Evolutionary conservation across 768 basidiomycete genomes (phyloP), one percentile per base, ranked within the genome.

Genomic region (Mycena olivaceomarginata): DNA sequence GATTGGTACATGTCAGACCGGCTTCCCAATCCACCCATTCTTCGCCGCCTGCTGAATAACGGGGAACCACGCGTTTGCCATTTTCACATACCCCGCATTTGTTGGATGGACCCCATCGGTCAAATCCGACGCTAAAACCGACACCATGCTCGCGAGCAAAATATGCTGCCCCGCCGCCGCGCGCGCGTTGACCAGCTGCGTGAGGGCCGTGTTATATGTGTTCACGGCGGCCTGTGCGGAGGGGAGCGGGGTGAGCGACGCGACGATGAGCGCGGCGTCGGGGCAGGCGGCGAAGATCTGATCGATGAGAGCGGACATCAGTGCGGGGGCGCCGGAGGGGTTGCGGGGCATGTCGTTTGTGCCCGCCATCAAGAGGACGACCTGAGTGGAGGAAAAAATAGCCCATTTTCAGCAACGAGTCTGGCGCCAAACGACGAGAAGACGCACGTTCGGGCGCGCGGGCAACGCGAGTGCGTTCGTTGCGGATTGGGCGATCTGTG

Each of bases 311-410:
- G 63, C 66, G 9, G 77, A 64, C 25, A 75, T 64, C 25, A 16
- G 63, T 5, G 56, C 43, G 16, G 76, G 60, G 8, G 64, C 74
- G 37, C 18, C 39, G 15, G 39, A 51, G 25, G 66, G 60, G 62
- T 72, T 25, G n/a, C 66, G 53, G 43, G 67, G 40, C 1, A 80
- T 51, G 20, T 80, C 77, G 66, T 77, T 78, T 4, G 79, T 80
- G 4, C 79, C 79, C 18, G 79, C 79, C 70, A 77, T 77, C 31
- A 80, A 74, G 31, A 78, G 77, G 10, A 80, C 72, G 67, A 80
- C 70, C 79, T 80, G 68, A 15, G n/a, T 8, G 41, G 16, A 15
- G 37, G 40, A n/a, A 63, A 63, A 41, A 41, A 40, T 31, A 40
- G 5, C 2, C 39, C 6, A 20, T 11, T 18, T 53, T 37, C 11